Base-by-base conservation (phyloP, 495 filamentous ascomycete genomes). In the Xanthoparmelia taractica region DNA sequence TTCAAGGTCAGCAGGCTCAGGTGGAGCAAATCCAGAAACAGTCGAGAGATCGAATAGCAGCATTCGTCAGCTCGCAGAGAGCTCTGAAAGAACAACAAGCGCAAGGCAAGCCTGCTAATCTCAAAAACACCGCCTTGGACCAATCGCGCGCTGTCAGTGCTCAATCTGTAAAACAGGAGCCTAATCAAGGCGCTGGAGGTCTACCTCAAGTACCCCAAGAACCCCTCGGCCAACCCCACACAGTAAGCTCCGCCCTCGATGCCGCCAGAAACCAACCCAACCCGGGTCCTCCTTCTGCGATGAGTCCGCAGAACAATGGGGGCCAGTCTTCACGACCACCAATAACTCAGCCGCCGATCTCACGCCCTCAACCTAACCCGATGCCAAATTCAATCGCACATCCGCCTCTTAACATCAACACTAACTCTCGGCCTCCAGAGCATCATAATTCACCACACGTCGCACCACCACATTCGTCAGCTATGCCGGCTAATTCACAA, bases 161-260 rank as follows among this genome's bases (percentile, higher is more conserved):
- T 73, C 10, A 74, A 73, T 37, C 77, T 77, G 63, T 67, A 23
- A 63, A 54, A 36, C 62, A 57, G 20, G 59, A 63, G 34, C 50
- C 56, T 33, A 63, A 58, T 29, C 27, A 47, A 29, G 60, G 50
- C 43, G 43, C 34, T 25, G 50, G 58, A 4, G 36, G 20, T 25
- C 61, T 59, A 48, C 36, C 40, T 20, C 60, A 63, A 41, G 58
- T 45, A 27, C 34, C 58, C 6, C 43, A 66, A 25, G 67, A 68
- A 50, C 75, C 74, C 20, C 72, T 77, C 20, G 77, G 78, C 27
- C 77, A 79, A 55, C 73, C 80, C 3, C 80, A 82, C 64, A 81
- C 79, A 1, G 77, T 82, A 40, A 83, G 77, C 63, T 81, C 80
- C 50, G 80, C 80, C 8, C 75, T 82, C 34, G 80, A 76, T 65